Evolutionary conservation across 2,329 filamentous ascomycete species (phyloP).

Genomic region (Alternaria metachromatica): DNA sequence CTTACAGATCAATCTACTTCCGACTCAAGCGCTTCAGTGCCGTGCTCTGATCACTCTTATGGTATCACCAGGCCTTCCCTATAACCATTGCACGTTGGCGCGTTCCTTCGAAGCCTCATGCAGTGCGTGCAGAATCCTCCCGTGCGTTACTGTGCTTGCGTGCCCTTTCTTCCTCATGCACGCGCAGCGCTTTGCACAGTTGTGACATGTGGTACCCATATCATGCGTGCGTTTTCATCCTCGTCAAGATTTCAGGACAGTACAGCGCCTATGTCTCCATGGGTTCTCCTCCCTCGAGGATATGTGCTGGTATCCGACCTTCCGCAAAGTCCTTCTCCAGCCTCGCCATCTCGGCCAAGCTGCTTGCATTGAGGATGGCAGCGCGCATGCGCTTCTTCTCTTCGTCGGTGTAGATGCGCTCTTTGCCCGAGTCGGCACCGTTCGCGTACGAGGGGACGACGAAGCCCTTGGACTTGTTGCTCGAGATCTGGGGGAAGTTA

Average conservation of each 20-base stretch:
- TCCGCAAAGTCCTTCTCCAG: constrained; percentile 93
- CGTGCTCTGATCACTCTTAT: not conserved
- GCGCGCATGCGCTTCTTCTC: constrained; percentile 87
- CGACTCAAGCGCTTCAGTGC: not conserved
- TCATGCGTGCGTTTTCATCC: not conserved
- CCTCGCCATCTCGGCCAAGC: constrained; percentile 84
- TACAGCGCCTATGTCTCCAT: constrained; percentile 35
- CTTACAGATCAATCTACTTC: constrained; percentile 8
- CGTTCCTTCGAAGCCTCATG: not conserved
- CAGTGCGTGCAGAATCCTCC: not conserved
- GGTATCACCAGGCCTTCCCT: not conserved
- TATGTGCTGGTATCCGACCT: constrained; percentile 72
- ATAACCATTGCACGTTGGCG: not conserved
- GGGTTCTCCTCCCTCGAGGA: constrained; percentile 35
- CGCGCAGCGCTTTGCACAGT: not conserved
- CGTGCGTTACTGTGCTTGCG: not conserved
- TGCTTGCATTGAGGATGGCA: constrained; percentile 87
- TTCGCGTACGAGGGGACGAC: constrained; percentile 59
- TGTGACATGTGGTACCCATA: not conserved
- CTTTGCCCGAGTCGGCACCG: constrained; percentile 51
- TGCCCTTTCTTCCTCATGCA: not conserved
- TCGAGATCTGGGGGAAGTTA: constrained; percentile 70
- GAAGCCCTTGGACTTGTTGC: constrained; percentile 79
- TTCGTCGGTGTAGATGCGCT: constrained; percentile 80
- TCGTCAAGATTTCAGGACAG: not conserved